phyloP scores from a whole-genome alignment of 2,329 filamentous ascomycete species.

The Keithomyces neogunnii region DNA sequence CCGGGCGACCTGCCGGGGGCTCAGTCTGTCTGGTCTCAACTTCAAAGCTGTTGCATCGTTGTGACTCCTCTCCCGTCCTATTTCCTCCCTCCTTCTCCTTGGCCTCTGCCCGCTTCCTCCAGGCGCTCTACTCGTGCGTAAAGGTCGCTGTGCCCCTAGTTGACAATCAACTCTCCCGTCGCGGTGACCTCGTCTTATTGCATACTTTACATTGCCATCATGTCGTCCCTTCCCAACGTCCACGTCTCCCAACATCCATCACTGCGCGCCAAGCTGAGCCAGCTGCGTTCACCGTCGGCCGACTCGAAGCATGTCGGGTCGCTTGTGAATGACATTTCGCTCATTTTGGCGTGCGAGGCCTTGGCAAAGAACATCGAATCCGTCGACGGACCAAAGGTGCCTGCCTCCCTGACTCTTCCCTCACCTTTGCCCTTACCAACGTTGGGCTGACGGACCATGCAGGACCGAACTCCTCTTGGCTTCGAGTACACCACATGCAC shows the following conservation, averaged over 20 bases:
- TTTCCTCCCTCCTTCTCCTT: conserved; percentile 11
- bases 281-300: conserved; percentile 68
- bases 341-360: conserved; percentile 77
- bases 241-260: conserved; percentile 83
- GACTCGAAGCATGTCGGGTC: conserved; percentile 68
- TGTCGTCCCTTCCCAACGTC: conserved; percentile 47
- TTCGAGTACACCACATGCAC: conserved; percentile 62
- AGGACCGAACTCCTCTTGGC: conserved; percentile 74
- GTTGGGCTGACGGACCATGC: not conserved
- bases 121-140: not conserved
- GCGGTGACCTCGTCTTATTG: not conserved
- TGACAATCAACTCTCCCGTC: not conserved
- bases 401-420: not conserved
- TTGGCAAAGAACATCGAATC: conserved; percentile 54
- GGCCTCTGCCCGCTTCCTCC: not conserved
- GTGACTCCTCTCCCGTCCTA: conserved; percentile 4
- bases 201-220: conserved; percentile 10
- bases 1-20: not conserved
- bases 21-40: not conserved
- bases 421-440: not conserved
- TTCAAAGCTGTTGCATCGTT: not conserved
- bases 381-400: conserved; percentile 55
- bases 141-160: too few relatives aligned
- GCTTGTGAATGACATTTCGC: conserved; percentile 77
- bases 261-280: conserved; percentile 78